Percentiles rank a stretch among this genome's conserved stretches.
phyloP scores from a whole-genome alignment of 2,329 filamentous ascomycete species.

The Coleophoma cylindrospora region DNA sequence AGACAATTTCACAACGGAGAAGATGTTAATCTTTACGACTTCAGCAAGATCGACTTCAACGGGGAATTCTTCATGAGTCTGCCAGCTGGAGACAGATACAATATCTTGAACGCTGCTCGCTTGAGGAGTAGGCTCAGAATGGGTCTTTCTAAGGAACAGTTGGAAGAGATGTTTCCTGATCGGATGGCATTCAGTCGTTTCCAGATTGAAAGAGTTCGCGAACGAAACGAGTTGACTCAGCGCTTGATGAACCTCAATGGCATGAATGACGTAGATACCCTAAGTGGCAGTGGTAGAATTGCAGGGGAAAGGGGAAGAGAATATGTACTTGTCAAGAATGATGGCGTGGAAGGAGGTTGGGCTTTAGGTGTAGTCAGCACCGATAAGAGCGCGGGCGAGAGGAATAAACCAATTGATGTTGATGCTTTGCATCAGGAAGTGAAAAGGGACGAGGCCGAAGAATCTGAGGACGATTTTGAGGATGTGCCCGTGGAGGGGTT shows the following conservation, averaged over 20 bases:
- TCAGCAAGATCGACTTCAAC: conserved; percentile 97
- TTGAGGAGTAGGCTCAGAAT: conserved; percentile 84
- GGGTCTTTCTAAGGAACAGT: conserved; percentile 93
- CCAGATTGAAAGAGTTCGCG: conserved; percentile 88
- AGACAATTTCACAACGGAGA: conserved; percentile 88
- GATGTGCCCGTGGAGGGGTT: conserved; percentile 30
- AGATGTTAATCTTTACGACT: conserved; percentile 89
- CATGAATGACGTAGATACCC: conserved; percentile 74
- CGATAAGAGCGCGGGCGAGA: conserved; percentile 72
- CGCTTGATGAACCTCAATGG: conserved; percentile 91
- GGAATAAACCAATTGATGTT: conserved; percentile 87
- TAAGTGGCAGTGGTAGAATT: conserved; percentile 59
- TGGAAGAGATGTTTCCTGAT: conserved; percentile 95
- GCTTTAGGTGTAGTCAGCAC: conserved; percentile 88
- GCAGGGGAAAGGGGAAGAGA: conserved; percentile 85
- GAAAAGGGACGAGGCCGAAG: conserved; percentile 52
- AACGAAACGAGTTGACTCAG: conserved; percentile 92
- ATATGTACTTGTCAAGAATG: conserved; percentile 94
- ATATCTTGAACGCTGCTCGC: conserved; percentile 91
- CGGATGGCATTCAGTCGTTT: conserved; percentile 96
- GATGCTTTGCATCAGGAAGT: conserved; percentile 60
- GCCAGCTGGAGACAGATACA: conserved; percentile 87
- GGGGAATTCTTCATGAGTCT: conserved; percentile 92
- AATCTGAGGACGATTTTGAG: conserved; percentile 58
- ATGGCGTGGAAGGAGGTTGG: conserved; percentile 92